phyloP scores from a whole-genome alignment of 176 grass and related monocot genomes.

The Carex littledalei region DNA sequence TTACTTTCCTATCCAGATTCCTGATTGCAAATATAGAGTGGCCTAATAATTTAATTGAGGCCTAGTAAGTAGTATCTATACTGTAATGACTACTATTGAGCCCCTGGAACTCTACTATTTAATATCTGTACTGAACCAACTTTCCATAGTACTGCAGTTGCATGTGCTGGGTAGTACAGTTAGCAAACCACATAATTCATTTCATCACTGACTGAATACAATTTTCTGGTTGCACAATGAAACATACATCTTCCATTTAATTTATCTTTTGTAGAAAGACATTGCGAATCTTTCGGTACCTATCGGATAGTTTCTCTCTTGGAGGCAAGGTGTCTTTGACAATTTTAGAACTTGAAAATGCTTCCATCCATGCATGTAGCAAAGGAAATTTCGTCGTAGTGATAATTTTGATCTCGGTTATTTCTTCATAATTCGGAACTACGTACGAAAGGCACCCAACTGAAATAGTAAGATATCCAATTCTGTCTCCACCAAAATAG shows the following conservation, averaged over 20 bases:
- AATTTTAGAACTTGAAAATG: constrained; percentile 17
- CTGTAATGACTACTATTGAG: background rate
- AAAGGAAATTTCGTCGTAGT: background rate
- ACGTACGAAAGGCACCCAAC: background rate
- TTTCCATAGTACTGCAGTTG: background rate
- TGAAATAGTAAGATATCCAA: background rate
- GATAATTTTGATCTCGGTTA: constrained; percentile 15
- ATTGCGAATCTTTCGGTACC: background rate
- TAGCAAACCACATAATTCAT: background rate
- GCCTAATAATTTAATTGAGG: background rate
- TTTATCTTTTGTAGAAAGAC: background rate
- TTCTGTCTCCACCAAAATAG: background rate
- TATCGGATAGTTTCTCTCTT: constrained; percentile 19
- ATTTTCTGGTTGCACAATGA: background rate
- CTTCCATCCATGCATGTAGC: constrained; percentile 27
- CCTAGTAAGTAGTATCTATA: too few species aligned
- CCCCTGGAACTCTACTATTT: background rate
- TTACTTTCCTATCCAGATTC: background rate
- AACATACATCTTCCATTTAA: background rate
- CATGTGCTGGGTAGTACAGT: background rate
- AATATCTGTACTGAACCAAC: background rate
- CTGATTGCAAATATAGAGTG: background rate
- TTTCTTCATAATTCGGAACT: constrained; percentile 30
- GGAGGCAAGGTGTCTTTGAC: constrained; percentile 17
- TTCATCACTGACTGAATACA: constrained; percentile 10